phyloP scores from a whole-genome alignment of 495 filamentous ascomycete species.

The Penicillium tannophilum region DNA sequence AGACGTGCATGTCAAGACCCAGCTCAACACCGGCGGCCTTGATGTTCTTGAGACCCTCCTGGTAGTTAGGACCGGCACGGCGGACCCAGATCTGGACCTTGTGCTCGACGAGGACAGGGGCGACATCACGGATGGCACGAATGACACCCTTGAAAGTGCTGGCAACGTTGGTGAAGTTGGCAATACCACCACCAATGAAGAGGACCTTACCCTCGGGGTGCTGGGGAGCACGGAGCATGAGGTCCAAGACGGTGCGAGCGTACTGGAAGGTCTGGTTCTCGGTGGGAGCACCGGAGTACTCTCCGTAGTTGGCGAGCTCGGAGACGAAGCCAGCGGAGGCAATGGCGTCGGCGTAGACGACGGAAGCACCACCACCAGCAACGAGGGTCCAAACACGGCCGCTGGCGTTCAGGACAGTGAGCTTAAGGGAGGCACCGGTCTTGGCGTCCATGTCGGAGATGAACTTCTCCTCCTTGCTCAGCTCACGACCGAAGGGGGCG shows the following conservation, averaged over 20 bases:
- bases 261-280: slow-evolving; percentile 99
- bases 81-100: slow-evolving; percentile 99
- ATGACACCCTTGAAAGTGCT: slow-evolving; percentile 99
- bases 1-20: slow-evolving; percentile 92
- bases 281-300: slow-evolving; percentile 98
- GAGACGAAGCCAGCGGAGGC: slow-evolving; percentile 93
- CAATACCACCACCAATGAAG: slow-evolving; percentile 99
- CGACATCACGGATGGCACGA: slow-evolving; percentile 89
- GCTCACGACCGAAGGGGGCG: slow-evolving; percentile 96
- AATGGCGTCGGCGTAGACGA: slow-evolving; percentile 99
- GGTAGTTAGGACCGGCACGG: slow-evolving; percentile 98
- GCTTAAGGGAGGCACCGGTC: slow-evolving; percentile 97
- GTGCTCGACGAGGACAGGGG: slow-evolving; percentile 86
- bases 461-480: slow-evolving; percentile 98
- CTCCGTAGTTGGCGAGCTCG: slow-evolving; percentile 98
- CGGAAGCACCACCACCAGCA: slow-evolving; percentile 98
- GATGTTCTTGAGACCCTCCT: slow-evolving; percentile 99
- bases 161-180: slow-evolving; percentile 98
- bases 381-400: slow-evolving; percentile 98
- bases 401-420: slow-evolving; percentile 88
- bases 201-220: slow-evolving; percentile 93
- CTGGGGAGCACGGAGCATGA: slow-evolving; percentile 92
- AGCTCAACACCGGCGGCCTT: slow-evolving; percentile 93
- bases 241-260: slow-evolving; percentile 91
- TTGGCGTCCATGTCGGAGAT: slow-evolving; percentile 98